Percentiles rank a stretch among this genome's conserved stretches.
phyloP scores from a whole-genome alignment of 2,329 filamentous ascomycete species.

The Fusarium albidum region DNA sequence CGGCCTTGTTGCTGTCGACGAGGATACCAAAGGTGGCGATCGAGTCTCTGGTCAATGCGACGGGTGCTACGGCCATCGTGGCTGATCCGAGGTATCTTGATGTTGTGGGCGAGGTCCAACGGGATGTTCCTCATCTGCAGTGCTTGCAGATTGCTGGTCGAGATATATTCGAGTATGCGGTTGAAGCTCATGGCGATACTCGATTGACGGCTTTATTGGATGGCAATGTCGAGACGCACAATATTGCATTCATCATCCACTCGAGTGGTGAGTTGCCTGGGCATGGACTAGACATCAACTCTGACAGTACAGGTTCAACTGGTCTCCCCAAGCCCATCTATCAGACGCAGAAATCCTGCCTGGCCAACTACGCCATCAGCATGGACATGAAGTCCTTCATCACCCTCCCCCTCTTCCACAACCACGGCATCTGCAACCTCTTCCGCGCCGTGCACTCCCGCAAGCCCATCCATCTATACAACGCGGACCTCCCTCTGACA shows the following conservation, averaged over 20 bases:
- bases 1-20: conserved; percentile 50
- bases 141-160: conserved; percentile 40
- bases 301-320: conserved; percentile 57
- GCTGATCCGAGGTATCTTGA: conserved; percentile 36
- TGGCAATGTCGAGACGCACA: conserved; percentile 31
- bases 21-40: conserved; percentile 45
- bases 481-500: conserved; percentile 63
- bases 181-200: conserved; percentile 43
- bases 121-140: conserved; percentile 25
- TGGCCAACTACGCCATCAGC: conserved; percentile 55
- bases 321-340: conserved; percentile 70
- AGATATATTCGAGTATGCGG: conserved; percentile 41
- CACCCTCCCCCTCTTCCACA: conserved; percentile 66
- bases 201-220: conserved; percentile 33
- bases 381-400: conserved; percentile 58
- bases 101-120: conserved; percentile 28
- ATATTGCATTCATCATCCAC: conserved; percentile 45
- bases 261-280: conserved; percentile 42
- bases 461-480: conserved; percentile 62
- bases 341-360: conserved; percentile 59
- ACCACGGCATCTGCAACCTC: conserved; percentile 63
- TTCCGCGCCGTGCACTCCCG: conserved; percentile 59
- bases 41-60: conserved; percentile 40
- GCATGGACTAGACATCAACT: conserved; percentile 40
- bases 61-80: conserved; percentile 38